Evolutionary conservation across 176 grass and related monocot species (phyloP), one percentile per base, ranked within the genome.

Genomic region (Hordeum marinum): DNA sequence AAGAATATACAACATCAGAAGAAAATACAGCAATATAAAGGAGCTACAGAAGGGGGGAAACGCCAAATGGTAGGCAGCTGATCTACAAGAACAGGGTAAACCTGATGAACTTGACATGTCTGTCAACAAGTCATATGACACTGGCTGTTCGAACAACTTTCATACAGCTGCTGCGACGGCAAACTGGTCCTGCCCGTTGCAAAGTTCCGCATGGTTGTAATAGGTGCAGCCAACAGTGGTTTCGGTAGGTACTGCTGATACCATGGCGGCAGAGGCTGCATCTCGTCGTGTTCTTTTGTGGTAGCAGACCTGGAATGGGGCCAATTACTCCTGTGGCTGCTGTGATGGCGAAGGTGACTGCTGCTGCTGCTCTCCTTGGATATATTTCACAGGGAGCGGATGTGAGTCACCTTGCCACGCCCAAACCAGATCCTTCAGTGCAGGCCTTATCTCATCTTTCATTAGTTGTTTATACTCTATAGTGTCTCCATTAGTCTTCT

Each of bases 401-500:
- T 76, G 37, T 2, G 8, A 79, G 39, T 78, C 79, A 21, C 64
- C 76, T 82, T 86, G 64, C 88, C 88, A 90, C 63, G 64, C 83
- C 88, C 88, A 90, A 54, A 82, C 83, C 13, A 90, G 18, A 72
- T 90, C 88, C 65, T 90, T 90, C 1, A 90, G 79, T 45, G 79
- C 83, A 35, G 83, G 88, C 68, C 85, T 90, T 64, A 94, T 82
- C 66, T 82, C 88, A 17, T 94, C 75, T 58, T 86, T 86, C 72
- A 87, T 62, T 7, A 94, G 80, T 63, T 83, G 85, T 85, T 66
- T 80, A 29, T 84, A 94, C 79, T 94, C 92, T 40, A 86, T 61
- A 29, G 83, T 90, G 66, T 94, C 92, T 25, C 92, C 92, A 27
- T 45, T 77, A 23, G 88, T 64, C 68, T 90, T 94, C 62, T 75